Evolutionary conservation across 2,329 filamentous ascomycete species (phyloP), one percentile per base, ranked within the genome.

Genomic region (Botrytis medusae): DNA sequence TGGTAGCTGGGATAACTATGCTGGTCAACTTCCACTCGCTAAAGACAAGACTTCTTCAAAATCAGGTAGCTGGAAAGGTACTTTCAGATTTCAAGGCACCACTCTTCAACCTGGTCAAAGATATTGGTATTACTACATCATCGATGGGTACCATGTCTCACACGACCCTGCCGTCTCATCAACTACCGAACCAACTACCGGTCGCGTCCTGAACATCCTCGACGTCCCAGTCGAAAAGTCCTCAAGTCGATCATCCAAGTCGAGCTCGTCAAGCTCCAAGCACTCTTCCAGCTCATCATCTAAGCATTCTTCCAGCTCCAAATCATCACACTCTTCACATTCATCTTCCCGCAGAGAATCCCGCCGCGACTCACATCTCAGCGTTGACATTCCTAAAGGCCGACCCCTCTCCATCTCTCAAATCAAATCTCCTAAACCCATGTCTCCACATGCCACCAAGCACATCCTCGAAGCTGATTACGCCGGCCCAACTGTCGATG

Each of bases 61-160:
- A 87, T 90, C 92, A 73, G 94, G 94, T 82, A 92, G 92, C 79
- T 98, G 95, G 94, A 93, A 95, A 83, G 96, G 95, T 81, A 97
- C 94, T 81, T 98, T 99, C 88, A 92, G 94, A 86, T 98, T 99
- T 86, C 93, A 96, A 85, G 92, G 92, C 82, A 85, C 90, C 76
- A 95, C 93, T 74, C 89, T 98, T 80, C 91, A 95, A 87, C 87
- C 93, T 80, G 94, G 95, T 83, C 91, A 93, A 83, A 92, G 95
- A 82, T 98, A 98, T 90, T 99, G 96, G 96, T 99, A 98, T 91
- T 99, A 99, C 90, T 99, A 98, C 89, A 98, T 98, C 90, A 96
- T 98, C 84, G 96, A 99, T 84, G 96, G 96, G 79, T 98, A 98
- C 90, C 95, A 98, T 84, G 92, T 97, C 83, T 95, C 95, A 75